phyloP scores from a whole-genome alignment of 768 basidiomycete species.

The Artomyces pyxidatus region DNA sequence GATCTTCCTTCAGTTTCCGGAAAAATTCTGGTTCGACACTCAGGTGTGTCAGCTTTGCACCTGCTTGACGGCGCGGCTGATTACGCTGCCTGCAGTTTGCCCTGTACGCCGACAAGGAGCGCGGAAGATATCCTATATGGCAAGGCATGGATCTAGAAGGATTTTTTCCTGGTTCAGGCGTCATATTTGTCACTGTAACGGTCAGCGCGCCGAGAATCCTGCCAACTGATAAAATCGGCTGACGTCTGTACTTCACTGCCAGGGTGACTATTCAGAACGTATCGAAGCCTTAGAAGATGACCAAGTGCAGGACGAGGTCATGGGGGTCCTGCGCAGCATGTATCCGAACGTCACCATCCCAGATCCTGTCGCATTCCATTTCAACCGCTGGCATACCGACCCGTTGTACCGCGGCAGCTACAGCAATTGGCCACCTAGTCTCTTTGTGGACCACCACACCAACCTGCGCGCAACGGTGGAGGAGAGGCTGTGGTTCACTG shows the following conservation, averaged over 20 bases:
- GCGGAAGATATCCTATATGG: slow-evolving; percentile 47
- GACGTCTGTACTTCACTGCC: neutral
- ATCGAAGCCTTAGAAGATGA: slow-evolving; percentile 42
- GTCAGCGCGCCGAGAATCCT: slow-evolving; percentile 16
- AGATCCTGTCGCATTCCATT: slow-evolving; percentile 43
- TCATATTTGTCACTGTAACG: slow-evolving; percentile 44
- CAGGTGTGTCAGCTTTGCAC: too few species aligned
- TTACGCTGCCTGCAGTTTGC: too few species aligned
- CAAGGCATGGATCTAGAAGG: slow-evolving; percentile 47
- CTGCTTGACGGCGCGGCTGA: too few species aligned
- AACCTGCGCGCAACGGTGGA: slow-evolving; percentile 49
- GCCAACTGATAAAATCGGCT: too few species aligned
- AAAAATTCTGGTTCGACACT: slow-evolving; percentile 13
- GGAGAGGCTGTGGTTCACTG: slow-evolving; percentile 51
- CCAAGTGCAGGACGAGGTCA: slow-evolving; percentile 42
- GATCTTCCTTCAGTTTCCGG: slow-evolving; percentile 30
- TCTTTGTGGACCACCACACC: slow-evolving; percentile 38
- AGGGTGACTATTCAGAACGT: slow-evolving; percentile 53
- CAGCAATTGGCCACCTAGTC: slow-evolving; percentile 57
- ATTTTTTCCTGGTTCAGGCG: slow-evolving; percentile 52
- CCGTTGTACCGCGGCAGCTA: slow-evolving; percentile 51
- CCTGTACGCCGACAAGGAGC: slow-evolving; percentile 8
- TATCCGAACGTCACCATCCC: slow-evolving; percentile 44
- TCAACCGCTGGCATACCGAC: slow-evolving; percentile 43
- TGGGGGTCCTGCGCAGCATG: slow-evolving; percentile 47